Base-by-base conservation (phyloP, 495 filamentous ascomycete species). In the Elaphomyces granulatus region DNA sequence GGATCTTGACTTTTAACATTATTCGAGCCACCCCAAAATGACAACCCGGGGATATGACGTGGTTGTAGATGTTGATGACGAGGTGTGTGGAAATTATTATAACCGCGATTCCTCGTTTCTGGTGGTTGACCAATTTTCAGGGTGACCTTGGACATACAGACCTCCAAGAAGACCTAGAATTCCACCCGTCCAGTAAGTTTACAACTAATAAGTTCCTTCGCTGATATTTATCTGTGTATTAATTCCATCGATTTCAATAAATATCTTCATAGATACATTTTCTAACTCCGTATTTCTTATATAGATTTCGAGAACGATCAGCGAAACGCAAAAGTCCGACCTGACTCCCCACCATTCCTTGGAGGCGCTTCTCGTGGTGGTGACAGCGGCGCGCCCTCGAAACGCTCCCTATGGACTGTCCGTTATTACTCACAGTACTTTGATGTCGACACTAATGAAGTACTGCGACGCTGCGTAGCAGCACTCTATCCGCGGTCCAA, bases 111-210 rank as follows among this genome's bases (percentile, higher is more conserved):
- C n/a, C n/a, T 19, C 3, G 4, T 44, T 20, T 26, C 31, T 37
- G 12, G 34, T n/a, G 20, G 18, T 19, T 26, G 6, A 32, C 17
- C 31, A 14, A 19, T 18, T 18, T 30, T 31, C 49, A 96, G 84
- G 90, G 90, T 59, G 90, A 98, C 66, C 80, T 98, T 44, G 90
- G 90, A 50, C 85, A 95, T 63, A 96, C 90, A 23, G 90, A 98
- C 60, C 78, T 96, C 9, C 83, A 95, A 69, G 87, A 94, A 55
- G 92, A 96, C 66, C 86, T 96, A 46, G 92, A 96, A 72, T 98
- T 98, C 67, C 90, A 98, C 71, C 77, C 81, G 49, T 94, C 86
- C 34, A 83, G 80, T 84, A 64, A 48, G 64, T 52, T 44, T 1
- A n/a, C n/a, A n/a, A n/a, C n/a, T n/a, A 8, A 14, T 18, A 16